Evolutionary conservation across 805 yeast genomes (phyloP).

Genomic region (Yamadazyma phyllophila): DNA sequence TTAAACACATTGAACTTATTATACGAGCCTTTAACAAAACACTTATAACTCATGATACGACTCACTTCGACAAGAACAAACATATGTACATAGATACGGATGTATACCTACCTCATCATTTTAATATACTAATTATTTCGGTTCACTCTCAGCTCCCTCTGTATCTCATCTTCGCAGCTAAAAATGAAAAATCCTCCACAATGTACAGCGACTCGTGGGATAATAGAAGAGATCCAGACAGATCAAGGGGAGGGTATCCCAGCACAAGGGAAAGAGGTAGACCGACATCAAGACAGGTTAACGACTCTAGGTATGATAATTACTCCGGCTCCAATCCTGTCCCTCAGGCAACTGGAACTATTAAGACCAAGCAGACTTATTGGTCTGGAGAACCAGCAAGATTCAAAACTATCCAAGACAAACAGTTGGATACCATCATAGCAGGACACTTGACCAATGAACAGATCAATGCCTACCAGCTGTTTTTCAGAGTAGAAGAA

Average conservation of each 20-base stretch:
- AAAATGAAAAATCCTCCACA: background rate
- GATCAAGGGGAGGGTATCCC: background rate
- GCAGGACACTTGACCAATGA: constrained; percentile 54
- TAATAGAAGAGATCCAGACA: constrained; percentile 2
- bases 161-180: constrained; percentile 5
- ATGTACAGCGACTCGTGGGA: constrained; percentile 4
- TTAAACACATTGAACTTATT: no score
- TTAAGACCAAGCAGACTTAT: constrained; percentile 18
- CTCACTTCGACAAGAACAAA: no score
- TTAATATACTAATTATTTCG: no score
- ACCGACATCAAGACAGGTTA: background rate
- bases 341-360: background rate
- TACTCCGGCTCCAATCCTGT: background rate
- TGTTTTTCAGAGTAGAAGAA: constrained; percentile 74
- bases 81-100: no score
- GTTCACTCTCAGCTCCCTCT: background rate
- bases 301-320: constrained; percentile 1
- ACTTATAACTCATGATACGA: no score
- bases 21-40: no score
- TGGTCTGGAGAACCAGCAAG: constrained; percentile 35
- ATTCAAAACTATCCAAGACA: constrained; percentile 20
- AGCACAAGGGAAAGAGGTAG: constrained; percentile 4
- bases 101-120: no score
- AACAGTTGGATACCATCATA: constrained; percentile 32
- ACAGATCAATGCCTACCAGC: constrained; percentile 73